These are phyloP conservation scores for Psilocybe tampanensis DNA, from an alignment of 768 basidiomycete species.

Conservation along the genomic window DNA sequence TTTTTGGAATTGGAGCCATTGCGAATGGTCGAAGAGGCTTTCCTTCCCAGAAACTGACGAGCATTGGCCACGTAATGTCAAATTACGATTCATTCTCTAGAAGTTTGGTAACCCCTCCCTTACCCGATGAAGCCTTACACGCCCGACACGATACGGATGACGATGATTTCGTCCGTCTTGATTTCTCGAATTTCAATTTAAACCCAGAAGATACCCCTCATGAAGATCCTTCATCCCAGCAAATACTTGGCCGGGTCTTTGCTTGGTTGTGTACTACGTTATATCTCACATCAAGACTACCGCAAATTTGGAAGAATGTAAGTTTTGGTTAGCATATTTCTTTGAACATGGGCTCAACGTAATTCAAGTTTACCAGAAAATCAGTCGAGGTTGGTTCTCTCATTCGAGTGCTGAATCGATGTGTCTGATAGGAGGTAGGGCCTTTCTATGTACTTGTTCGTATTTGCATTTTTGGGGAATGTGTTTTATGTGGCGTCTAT, in stretches of 20 bases:
- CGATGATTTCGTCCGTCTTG: background rate
- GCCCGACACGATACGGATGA: background rate
- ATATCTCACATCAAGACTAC: slow-evolving; percentile 91
- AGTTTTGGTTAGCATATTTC: slow-evolving; percentile 34
- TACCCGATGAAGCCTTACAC: background rate
- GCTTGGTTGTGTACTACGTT: slow-evolving; percentile 95
- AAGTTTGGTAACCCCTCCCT: slow-evolving; percentile 16
- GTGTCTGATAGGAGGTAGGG: slow-evolving; percentile 50
- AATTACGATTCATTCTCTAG: slow-evolving; percentile 15
- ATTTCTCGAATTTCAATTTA: background rate
- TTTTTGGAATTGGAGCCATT: slow-evolving; percentile 69
- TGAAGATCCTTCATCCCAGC: slow-evolving; percentile 45
- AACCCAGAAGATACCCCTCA: slow-evolving; percentile 24
- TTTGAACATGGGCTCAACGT: background rate
- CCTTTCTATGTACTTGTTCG: slow-evolving; percentile 89
- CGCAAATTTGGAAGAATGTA: slow-evolving; percentile 99
- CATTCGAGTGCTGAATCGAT: background rate
- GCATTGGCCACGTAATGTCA: slow-evolving; percentile 52
- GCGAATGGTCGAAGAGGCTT: slow-evolving; percentile 31
- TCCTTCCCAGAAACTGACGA: slow-evolving; percentile 27
- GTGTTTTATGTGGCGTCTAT: slow-evolving; percentile 91
- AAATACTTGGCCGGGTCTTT: slow-evolving; percentile 83
- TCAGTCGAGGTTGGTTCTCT: slow-evolving; percentile 71
- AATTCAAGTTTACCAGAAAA: slow-evolving; percentile 76
- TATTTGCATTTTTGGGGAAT: slow-evolving; percentile 95